A percentile compares a stretch with the other conserved stretches of the same genome.
Evolutionary conservation across 1,284 basidiomycete genomes (phyloP).

Genomic region (Moesziomyces globuligerus): DNA sequence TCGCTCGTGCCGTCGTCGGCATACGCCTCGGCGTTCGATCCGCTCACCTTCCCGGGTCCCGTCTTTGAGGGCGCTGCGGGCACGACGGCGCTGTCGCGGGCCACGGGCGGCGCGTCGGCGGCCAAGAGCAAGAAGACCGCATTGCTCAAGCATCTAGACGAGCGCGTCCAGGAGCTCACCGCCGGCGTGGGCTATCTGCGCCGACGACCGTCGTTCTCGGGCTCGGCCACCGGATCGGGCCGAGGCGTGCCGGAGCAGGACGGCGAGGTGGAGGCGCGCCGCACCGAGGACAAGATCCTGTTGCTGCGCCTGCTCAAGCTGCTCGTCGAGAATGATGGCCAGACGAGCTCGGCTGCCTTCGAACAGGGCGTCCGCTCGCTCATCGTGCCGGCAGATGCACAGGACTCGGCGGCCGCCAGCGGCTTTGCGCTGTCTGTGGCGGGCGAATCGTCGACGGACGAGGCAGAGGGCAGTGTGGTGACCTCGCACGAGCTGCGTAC

Average conservation of each 20-base stretch:
- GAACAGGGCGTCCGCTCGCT: constrained; percentile 41
- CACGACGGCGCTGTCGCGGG: constrained; percentile 51
- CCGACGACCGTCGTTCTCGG: constrained; percentile 42
- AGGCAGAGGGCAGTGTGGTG: constrained; percentile 30
- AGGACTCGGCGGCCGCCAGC: constrained; percentile 17
- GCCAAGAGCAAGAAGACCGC: constrained; percentile 59
- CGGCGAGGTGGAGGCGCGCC: constrained; percentile 48
- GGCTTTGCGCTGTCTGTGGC: neutral
- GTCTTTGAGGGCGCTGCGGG: constrained; percentile 53
- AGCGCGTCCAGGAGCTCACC: constrained; percentile 55
- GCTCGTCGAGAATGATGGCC: constrained; percentile 62
- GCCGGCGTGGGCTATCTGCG: constrained; percentile 61
- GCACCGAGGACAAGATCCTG: constrained; percentile 60
- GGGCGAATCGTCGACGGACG: constrained; percentile 2
- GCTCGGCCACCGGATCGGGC: constrained; percentile 10
- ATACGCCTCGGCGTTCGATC: constrained; percentile 59
- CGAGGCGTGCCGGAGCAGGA: constrained; percentile 16
- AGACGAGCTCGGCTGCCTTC: constrained; percentile 44
- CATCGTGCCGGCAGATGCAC: constrained; percentile 27
- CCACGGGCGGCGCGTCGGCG: constrained; percentile 36
- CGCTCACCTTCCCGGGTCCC: constrained; percentile 60
- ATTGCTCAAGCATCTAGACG: constrained; percentile 56
- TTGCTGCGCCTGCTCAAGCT: constrained; percentile 57
- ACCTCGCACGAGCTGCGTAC: constrained; percentile 54
- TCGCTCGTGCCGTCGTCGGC: constrained; percentile 49